Evolutionary conservation across 108 stramenopile species (phyloP), one percentile per base, ranked within the genome.

Genomic region (Bacterosira constricta): DNA sequence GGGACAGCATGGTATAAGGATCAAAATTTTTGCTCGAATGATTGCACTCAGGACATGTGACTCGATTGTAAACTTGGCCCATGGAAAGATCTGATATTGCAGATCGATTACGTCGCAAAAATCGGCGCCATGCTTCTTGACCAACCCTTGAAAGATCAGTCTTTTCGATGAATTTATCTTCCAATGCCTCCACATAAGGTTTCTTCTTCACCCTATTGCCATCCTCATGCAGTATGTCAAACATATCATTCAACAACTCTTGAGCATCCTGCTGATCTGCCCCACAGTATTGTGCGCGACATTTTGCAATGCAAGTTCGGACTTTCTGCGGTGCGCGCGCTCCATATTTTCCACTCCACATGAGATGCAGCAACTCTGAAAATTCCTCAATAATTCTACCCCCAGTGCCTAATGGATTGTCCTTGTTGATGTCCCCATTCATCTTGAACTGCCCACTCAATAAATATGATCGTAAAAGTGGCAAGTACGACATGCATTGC

Each of bases 201-300:
- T 98, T 98, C 71, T 91, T 91, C 25, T 77, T 66, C 20, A 98
- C 95, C 32, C 90, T 89, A 69, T 98, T 98, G 59, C 94, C 90
- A 70, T 97, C 98, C 60, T 97, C 95, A 66, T 97, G 96, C 21
- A 98, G 69, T 27, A 86, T 90, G 61, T 97, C 98, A 5, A 97
- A 76, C 72, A 98, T 89, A 53, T 91, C 94, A 74, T 86, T 94
- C 30, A 97, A 56, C 32, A 97, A 85, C 65, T 98, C 98, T 75
- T 75, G 93, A 31, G 94, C 89, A 70, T 99, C 98, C 72, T 99
- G 97, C 74, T 99, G 98, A 55, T 96, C 95, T 63, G 91, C 86
- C 30, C 96, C 97, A 17, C 94, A 81, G 54, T 97, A 99, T 51
- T 96, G 96, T 10, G 85, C 49, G 64, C 87, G 88, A 50, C 80